These are phyloP conservation scores for Sarocladiaceae sp. DNA, from an alignment of 2,329 filamentous ascomycete genomes.

Conservation along the genomic window DNA sequence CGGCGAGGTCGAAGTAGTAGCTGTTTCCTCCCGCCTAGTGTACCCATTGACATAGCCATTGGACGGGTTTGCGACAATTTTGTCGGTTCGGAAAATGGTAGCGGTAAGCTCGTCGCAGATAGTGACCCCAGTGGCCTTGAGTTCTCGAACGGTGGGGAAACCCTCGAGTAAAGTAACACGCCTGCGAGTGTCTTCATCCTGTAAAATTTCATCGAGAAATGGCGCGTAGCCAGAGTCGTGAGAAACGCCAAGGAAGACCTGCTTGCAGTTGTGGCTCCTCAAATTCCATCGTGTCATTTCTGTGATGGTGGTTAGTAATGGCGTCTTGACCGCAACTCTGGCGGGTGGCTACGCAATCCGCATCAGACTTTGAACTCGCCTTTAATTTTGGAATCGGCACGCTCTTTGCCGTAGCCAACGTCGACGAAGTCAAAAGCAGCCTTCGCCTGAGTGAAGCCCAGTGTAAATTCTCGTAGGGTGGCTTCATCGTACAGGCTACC, in stretches of 20 bases:
- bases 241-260: conserved; percentile 55
- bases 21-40: not conserved
- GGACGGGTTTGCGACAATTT: conserved; percentile 26
- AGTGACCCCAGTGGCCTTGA: conserved; percentile 38
- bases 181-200: conserved; percentile 33
- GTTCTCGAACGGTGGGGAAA: conserved; percentile 41
- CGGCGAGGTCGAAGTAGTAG: conserved; percentile 12
- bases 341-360: conserved; percentile 11
- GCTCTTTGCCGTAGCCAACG: conserved; percentile 52
- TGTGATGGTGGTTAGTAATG: conserved; percentile 18
- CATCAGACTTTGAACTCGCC: conserved; percentile 31
- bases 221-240: conserved; percentile 56
- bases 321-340: not conserved
- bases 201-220: conserved; percentile 49
- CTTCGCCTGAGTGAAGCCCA: conserved; percentile 54
- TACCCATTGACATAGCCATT: not conserved
- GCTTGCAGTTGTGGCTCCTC: conserved; percentile 54
- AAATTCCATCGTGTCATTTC: conserved; percentile 51
- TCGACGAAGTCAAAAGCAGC: conserved; percentile 59
- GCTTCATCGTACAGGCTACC: conserved; percentile 36
- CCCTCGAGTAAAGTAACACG: conserved; percentile 51
- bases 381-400: conserved; percentile 54
- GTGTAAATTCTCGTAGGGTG: conserved; percentile 49
- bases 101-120: conserved; percentile 37
- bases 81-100: conserved; percentile 48